Evolutionary conservation across 1,284 basidiomycete genomes (phyloP).

Genomic region (Anthracocystis setariae): DNA sequence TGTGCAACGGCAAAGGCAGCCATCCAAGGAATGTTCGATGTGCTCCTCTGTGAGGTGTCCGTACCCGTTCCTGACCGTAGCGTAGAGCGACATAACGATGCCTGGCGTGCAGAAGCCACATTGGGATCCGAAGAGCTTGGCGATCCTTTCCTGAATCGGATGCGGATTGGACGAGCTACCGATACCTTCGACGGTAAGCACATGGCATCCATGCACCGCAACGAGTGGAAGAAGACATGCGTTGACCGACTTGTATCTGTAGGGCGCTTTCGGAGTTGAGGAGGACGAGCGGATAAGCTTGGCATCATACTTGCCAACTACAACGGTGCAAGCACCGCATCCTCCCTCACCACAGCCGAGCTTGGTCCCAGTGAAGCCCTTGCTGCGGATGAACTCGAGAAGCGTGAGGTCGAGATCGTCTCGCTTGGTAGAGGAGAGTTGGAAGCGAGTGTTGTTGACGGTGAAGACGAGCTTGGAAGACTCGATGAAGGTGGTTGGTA

Average conservation of each 20-base stretch:
- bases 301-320: constrained; percentile 49
- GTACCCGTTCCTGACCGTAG: constrained; percentile 64
- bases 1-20: constrained; percentile 68
- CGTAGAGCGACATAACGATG: constrained; percentile 68
- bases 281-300: constrained; percentile 6
- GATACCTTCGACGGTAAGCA: constrained; percentile 68
- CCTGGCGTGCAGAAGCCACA: constrained; percentile 67
- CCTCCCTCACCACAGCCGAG: constrained; percentile 68
- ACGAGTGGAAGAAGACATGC: constrained; percentile 68
- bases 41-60: constrained; percentile 62
- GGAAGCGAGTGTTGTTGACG: constrained; percentile 46
- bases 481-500: constrained; percentile 26
- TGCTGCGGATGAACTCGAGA: constrained; percentile 66
- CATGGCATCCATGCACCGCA: constrained; percentile 67
- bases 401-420: constrained; percentile 59
- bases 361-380: constrained; percentile 68
- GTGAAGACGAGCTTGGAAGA: constrained; percentile 48
- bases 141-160: constrained; percentile 68
- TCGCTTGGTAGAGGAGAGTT: constrained; percentile 37
- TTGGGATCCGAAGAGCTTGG: constrained; percentile 65
- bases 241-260: constrained; percentile 67
- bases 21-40: constrained; percentile 67
- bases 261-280: constrained; percentile 30
- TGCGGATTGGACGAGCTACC: constrained; percentile 66
- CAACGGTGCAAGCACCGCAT: constrained; percentile 68